A percentile compares a stretch with the other conserved stretches of the same genome.
These are phyloP conservation scores for Leishmania turanica DNA, from an alignment of 208 protist genomes.

Conservation along the genomic window DNA sequence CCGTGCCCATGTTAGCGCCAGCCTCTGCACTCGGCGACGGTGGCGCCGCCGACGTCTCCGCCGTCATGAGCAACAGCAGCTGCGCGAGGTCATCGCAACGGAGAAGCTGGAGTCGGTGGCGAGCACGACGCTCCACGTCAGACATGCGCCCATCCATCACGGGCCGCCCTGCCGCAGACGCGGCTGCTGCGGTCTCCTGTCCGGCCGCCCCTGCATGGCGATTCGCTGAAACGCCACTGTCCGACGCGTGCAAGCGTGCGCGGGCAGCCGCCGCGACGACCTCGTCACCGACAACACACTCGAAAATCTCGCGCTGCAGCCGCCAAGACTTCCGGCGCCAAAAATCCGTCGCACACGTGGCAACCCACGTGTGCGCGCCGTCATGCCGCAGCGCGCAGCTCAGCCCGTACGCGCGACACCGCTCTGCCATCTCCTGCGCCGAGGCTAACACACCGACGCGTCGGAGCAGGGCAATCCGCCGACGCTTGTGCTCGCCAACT, in stretches of 20 bases:
- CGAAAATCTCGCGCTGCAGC: not conserved
- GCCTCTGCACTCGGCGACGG: not conserved
- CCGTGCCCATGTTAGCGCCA: not conserved
- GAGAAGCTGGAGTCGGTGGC: conserved; percentile 22
- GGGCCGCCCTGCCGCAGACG: not conserved
- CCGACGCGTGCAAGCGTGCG: not conserved
- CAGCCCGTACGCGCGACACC: conserved; percentile 1
- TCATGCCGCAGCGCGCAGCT: not conserved
- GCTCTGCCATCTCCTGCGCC: conserved; percentile 4
- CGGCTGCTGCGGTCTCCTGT: not conserved
- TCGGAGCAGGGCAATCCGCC: conserved; percentile 11
- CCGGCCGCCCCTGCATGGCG: not conserved
- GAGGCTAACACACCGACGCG: conserved; percentile 17
- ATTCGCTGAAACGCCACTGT: not conserved
- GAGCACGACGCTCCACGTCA: conserved; percentile 14
- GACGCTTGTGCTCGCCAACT: not conserved
- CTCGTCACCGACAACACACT: conserved; percentile 3
- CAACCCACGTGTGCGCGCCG: not conserved
- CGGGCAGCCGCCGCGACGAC: not conserved
- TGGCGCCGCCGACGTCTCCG: not conserved
- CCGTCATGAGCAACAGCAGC: conserved; percentile 12
- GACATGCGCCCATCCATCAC: not conserved
- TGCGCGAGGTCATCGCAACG: conserved; percentile 24
- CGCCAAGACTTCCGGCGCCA: not conserved
- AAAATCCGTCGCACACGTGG: not conserved